Evolutionary conservation across 768 basidiomycete genomes (phyloP), one percentile per base, ranked within the genome.

Genomic region (Termitomyces sp.): DNA sequence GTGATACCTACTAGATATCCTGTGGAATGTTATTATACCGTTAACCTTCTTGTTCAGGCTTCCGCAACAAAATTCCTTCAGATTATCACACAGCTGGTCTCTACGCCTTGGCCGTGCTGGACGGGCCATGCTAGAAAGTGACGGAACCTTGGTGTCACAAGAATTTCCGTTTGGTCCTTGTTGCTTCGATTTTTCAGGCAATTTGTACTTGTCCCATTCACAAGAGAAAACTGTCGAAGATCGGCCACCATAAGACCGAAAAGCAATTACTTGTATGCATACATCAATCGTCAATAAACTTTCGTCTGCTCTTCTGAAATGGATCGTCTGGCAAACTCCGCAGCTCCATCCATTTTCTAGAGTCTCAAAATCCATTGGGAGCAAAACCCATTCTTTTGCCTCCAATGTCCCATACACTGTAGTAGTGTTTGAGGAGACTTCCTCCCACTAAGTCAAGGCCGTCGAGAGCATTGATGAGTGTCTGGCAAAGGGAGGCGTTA

Each of bases 391-490:
- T 68, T 28, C 78, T 68, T 60, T 75, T 72, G 26, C 69, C 69
- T 39, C 75, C 78, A 31, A 84, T 72, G 65, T 84, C 82, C 81
- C 81, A 83, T 10, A 83, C 77, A 56, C 76, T 81, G 64, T 82
- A 84, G 60, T 81, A 84, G 63, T 84, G 82, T 71, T 85, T 83
- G 60, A 84, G 67, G 56, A 83, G 59, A 62, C 80, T 82, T 26
- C 77, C 82, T 12, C 82, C 83, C 28, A 85, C 76, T 34, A 84
- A 66, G 49, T 75, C 73, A 50, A 79, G 69, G 4, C 76, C 77
- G 65, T 83, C 80, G 60, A 78, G 77, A n/a, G 81, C 79, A 62
- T 83, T 84, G 71, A 83, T 81, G 31, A 84, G 73, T 6, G 82
- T 83, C 66, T 84, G 82, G 66, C 82, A 84, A 29, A 74, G 66